These are phyloP conservation scores for Bonia amplexicaulis DNA, from an alignment of 176 grass and related monocot genomes.

Conservation along the genomic window DNA sequence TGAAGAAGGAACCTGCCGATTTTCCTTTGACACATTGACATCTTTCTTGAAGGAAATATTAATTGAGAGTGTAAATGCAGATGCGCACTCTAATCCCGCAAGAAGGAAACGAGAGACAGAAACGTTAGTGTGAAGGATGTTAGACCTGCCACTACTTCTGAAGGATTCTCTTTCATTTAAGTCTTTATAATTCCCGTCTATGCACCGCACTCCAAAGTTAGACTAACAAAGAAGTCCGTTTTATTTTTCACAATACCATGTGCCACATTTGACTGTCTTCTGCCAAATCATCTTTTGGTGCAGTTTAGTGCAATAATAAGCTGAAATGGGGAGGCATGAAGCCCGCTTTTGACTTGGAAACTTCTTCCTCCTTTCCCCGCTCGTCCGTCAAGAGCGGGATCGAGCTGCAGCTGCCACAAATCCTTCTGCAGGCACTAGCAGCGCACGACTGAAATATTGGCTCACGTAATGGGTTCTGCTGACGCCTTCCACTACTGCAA, in stretches of 20 bases:
- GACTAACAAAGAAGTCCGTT: neutral
- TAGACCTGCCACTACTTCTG: neutral
- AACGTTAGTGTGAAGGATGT: neutral
- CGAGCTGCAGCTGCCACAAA: neutral
- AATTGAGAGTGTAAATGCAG: neutral
- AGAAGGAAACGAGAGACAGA: neutral
- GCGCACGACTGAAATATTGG: slow-evolving; percentile 6
- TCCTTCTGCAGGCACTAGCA: neutral
- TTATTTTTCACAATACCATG: neutral
- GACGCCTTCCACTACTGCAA: slow-evolving; percentile 27
- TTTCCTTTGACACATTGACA: neutral
- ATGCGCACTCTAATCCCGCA: neutral
- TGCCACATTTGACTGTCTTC: neutral
- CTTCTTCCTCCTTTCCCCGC: neutral
- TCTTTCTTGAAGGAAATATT: neutral
- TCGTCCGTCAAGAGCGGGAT: neutral
- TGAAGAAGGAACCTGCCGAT: neutral
- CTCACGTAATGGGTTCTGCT: slow-evolving; percentile 27
- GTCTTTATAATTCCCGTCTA: neutral
- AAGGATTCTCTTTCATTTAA: neutral
- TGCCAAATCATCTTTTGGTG: neutral
- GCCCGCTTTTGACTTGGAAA: slow-evolving; percentile 21
- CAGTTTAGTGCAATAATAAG: neutral
- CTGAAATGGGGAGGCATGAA: slow-evolving; percentile 19
- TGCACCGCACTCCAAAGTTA: neutral